These are phyloP conservation scores for Cicer judaicum DNA, from an alignment of 306 rosid genomes.

Conservation along the genomic window DNA sequence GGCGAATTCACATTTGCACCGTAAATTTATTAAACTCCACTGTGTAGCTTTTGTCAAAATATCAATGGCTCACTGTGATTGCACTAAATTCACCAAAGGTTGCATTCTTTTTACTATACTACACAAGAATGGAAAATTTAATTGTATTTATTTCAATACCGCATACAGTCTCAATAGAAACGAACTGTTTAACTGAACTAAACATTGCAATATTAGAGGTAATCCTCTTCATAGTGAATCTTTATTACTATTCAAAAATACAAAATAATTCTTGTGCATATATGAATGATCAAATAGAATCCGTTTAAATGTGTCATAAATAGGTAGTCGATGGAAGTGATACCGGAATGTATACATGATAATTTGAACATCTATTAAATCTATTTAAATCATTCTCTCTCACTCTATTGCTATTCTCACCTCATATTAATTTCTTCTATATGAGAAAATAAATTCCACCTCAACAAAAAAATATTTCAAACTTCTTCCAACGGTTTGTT, in stretches of 20 bases:
- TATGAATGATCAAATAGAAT: background rate
- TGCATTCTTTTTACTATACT: slow-evolving; percentile 1
- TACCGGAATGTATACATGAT: background rate
- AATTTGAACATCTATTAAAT: background rate
- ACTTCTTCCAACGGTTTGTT: too few species aligned
- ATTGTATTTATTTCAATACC: slow-evolving; percentile 25
- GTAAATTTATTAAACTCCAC: too few species aligned
- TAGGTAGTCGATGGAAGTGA: background rate
- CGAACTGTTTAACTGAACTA: background rate
- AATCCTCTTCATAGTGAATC: background rate
- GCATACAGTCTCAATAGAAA: background rate
- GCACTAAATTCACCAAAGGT: too few species aligned
- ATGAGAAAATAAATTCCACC: too few species aligned
- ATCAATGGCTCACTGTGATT: too few species aligned
- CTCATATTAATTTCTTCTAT: too few species aligned
- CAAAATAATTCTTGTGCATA: background rate
- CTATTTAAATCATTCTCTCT: too few species aligned
- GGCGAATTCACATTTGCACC: too few species aligned
- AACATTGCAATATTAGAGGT: slow-evolving; percentile 5
- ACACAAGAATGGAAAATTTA: slow-evolving; percentile 14
- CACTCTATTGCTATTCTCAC: too few species aligned
- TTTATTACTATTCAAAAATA: background rate
- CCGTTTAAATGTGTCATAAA: too few species aligned
- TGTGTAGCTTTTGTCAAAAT: too few species aligned
- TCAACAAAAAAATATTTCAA: too few species aligned